Evolutionary conservation across 805 yeast genomes (phyloP).

Genomic region (Saccharomycopsis fibuligera): DNA sequence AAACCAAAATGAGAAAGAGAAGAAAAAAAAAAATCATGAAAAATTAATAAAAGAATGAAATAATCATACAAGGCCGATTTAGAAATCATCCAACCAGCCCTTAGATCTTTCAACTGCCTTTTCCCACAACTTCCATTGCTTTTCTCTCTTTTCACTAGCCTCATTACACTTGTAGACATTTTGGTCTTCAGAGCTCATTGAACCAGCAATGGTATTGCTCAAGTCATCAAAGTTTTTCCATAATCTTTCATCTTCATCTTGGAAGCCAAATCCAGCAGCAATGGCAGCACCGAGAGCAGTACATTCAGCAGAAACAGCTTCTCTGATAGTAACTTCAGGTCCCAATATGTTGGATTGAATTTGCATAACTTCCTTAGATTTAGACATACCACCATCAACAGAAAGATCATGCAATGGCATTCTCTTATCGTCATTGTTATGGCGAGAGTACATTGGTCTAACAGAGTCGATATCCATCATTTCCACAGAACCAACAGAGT

Average conservation of each 20-base stretch:
- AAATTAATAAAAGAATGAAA: too few relatives aligned
- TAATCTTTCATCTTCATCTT: conserved; percentile 45
- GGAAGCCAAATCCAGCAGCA: conserved; percentile 73
- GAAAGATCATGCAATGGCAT: conserved; percentile 48
- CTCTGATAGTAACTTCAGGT: conserved; percentile 70
- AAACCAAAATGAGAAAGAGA: too few relatives aligned
- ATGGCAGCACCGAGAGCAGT: conserved; percentile 96
- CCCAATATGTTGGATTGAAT: conserved; percentile 91
- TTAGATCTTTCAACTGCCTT: conserved; percentile 73
- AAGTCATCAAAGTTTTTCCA: conserved; percentile 78
- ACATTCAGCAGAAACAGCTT: conserved; percentile 82
- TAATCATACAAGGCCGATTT: too few relatives aligned
- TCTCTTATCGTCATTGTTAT: conserved; percentile 26
- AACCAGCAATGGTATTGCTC: conserved; percentile 21
- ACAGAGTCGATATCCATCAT: conserved; percentile 5
- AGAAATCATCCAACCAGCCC: conserved; percentile 56
- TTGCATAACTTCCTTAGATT: conserved; percentile 86
- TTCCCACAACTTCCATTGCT: conserved; percentile 73
- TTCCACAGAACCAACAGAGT: conserved; percentile 6
- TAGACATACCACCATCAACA: conserved; percentile 95
- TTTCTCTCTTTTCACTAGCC: conserved; percentile 45
- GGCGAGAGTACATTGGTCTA: conserved; percentile 15
- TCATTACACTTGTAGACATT: conserved; percentile 24
- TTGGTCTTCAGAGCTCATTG: conserved; percentile 24
- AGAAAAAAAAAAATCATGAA: too few relatives aligned